Conservation (phyloP, 139 green algal genomes). For the Chloropicon primus region DNA sequence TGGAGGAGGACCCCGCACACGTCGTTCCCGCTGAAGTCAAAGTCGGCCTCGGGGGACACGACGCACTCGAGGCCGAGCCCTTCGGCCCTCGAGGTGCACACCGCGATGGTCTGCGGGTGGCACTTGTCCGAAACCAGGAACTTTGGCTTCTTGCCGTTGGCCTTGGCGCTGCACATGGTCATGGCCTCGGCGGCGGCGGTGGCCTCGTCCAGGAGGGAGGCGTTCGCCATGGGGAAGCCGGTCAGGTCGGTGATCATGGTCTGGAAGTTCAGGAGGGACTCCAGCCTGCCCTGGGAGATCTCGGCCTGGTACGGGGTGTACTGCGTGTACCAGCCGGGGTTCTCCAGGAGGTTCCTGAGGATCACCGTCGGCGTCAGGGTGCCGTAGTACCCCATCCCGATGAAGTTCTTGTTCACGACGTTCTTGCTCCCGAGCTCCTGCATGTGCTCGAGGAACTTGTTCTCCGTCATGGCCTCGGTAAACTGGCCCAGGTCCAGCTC, state of each 20-base stretch:
- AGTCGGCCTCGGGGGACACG: slow-evolving; percentile 51
- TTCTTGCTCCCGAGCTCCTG: slow-evolving; percentile 93
- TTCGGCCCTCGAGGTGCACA: slow-evolving; percentile 84
- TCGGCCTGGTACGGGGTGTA: slow-evolving; percentile 98
- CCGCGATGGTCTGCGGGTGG: slow-evolving; percentile 97
- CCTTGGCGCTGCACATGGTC: slow-evolving; percentile 91
- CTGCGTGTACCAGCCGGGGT: slow-evolving; percentile 99
- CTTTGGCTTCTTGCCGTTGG: slow-evolving; percentile 91
- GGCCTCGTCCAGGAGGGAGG: slow-evolving; percentile 92
- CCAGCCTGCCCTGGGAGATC: slow-evolving; percentile 62
- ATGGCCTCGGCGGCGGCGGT: slow-evolving; percentile 97
- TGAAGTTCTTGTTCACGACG: slow-evolving; percentile 86
- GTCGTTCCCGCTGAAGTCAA: slow-evolving; percentile 61
- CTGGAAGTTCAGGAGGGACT: slow-evolving; percentile 98
- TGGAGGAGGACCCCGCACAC: slow-evolving; percentile 90
- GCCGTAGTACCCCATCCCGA: slow-evolving; percentile 97
- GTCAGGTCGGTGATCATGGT: slow-evolving; percentile 94
- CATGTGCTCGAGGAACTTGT: slow-evolving; percentile 59
- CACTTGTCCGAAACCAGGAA: slow-evolving; percentile 71
- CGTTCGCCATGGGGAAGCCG: slow-evolving; percentile 76
- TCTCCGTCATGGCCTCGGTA: slow-evolving; percentile 71
- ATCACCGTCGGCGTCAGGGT: slow-evolving; percentile 88
- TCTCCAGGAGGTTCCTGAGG: slow-evolving; percentile 96
- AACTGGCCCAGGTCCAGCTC: slow-evolving; percentile 75
- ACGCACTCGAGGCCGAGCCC: slow-evolving; percentile 80